Conservation (phyloP, 2,329 filamentous ascomycete species). For the Blastomyces silverae region DNA sequence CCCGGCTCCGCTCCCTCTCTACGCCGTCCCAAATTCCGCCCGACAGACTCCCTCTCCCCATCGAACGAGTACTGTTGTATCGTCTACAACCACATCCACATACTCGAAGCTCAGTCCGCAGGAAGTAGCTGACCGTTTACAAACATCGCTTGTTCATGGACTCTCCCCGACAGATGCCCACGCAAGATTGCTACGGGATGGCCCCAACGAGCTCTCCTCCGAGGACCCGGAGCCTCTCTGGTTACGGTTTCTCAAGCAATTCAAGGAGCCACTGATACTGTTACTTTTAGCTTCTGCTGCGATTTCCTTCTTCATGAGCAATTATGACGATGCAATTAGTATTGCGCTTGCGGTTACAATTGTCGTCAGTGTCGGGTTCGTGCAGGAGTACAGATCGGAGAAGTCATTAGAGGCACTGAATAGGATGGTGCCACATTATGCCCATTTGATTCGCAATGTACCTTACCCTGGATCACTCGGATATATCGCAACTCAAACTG, state of each 20-base stretch:
- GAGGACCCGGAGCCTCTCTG: constrained; percentile 90
- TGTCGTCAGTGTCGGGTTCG: constrained; percentile 89
- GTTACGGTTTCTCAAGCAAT: constrained; percentile 92
- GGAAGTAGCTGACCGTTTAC: constrained; percentile 68
- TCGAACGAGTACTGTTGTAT: constrained; percentile 15
- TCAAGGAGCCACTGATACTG: constrained; percentile 89
- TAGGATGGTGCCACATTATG: constrained; percentile 88
- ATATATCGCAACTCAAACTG: constrained; percentile 23
- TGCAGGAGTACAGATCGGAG: constrained; percentile 96
- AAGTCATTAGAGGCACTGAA: constrained; percentile 94
- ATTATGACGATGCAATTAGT: constrained; percentile 89
- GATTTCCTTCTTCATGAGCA: constrained; percentile 84
- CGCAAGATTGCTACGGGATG: constrained; percentile 69
- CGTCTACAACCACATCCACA: constrained; percentile 38
- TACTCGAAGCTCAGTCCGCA: constrained; percentile 64
- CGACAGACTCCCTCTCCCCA: constrained; percentile 22
- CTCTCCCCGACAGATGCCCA: constrained; percentile 75
- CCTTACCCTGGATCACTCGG: constrained; percentile 25
- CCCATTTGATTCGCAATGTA: constrained; percentile 73
- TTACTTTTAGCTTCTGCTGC: constrained; percentile 83
- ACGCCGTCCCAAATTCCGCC: constrained; percentile 40
- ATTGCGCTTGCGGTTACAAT: constrained; percentile 96
- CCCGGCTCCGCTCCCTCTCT: constrained; percentile 50
- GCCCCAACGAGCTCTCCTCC: constrained; percentile 89
- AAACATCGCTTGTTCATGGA: constrained; percentile 76